phyloP scores from a whole-genome alignment of 371 early-diverging fungal genomes.

The Rhizomucor pusillus region DNA sequence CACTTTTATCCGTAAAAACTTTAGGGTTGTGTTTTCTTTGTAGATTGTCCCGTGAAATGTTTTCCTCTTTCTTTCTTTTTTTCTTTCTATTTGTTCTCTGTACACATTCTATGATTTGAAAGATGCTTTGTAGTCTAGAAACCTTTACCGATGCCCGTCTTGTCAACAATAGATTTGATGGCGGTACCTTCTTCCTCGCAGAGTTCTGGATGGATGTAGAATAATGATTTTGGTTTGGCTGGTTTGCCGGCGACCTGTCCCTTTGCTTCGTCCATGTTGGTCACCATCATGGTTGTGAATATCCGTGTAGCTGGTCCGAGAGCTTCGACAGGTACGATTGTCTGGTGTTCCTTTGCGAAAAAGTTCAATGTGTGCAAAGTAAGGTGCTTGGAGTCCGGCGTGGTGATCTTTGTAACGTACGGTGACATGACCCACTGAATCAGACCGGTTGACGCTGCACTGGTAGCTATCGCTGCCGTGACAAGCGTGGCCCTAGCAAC shows the following conservation, averaged over 20 bases:
- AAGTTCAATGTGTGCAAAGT: slow-evolving; percentile 34
- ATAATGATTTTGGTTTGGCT: slow-evolving; percentile 45
- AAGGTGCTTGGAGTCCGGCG: slow-evolving; percentile 19
- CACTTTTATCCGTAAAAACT: not conserved
- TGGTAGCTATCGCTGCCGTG: slow-evolving; percentile 57
- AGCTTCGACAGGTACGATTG: slow-evolving; percentile 49
- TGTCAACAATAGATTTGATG: slow-evolving; percentile 38
- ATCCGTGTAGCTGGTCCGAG: slow-evolving; percentile 57
- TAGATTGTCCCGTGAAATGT: not conserved
- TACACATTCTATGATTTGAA: not conserved
- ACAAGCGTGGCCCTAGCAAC: slow-evolving; percentile 58
- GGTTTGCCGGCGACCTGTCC: slow-evolving; percentile 35
- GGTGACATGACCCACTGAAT: slow-evolving; percentile 68
- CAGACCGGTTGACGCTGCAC: slow-evolving; percentile 58
- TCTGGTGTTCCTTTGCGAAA: slow-evolving; percentile 43
- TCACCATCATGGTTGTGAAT: slow-evolving; percentile 52
- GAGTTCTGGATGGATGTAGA: slow-evolving; percentile 58
- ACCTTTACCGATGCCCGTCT: slow-evolving; percentile 45
- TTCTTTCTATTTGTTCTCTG: slow-evolving; percentile 4
- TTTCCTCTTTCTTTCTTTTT: not conserved
- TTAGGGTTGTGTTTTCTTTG: slow-evolving; percentile 1
- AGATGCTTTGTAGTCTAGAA: slow-evolving; percentile 18
- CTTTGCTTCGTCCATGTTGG: slow-evolving; percentile 33
- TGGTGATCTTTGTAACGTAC: slow-evolving; percentile 60
- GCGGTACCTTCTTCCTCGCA: slow-evolving; percentile 39